A percentile compares a stretch with the other conserved stretches of the same genome.
Evolutionary conservation across 768 basidiomycete species (phyloP).

Genomic region (Boletus coccyginus): DNA sequence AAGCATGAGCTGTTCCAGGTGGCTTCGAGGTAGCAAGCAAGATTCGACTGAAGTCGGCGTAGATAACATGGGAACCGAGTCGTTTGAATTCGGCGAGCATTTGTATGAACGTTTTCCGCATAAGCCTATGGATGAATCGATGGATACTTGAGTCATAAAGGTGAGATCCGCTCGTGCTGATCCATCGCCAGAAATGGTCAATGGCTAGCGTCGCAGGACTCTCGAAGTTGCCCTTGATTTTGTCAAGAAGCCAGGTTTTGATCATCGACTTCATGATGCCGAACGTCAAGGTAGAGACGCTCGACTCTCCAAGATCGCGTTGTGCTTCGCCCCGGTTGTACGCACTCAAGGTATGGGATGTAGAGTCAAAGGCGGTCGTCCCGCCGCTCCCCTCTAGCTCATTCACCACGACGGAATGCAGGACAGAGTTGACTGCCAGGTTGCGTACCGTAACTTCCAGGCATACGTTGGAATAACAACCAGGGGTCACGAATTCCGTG

Average conservation of each 20-base stretch:
- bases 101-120: slow-evolving; percentile 98
- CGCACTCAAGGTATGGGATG: slow-evolving; percentile 86
- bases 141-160: slow-evolving; percentile 94
- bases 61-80: slow-evolving; percentile 88
- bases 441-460: slow-evolving; percentile 88
- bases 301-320: slow-evolving; percentile 83
- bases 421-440: slow-evolving; percentile 88
- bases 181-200: slow-evolving; percentile 98
- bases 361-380: slow-evolving; percentile 89
- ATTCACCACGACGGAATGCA: slow-evolving; percentile 94
- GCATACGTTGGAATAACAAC: slow-evolving; percentile 91
- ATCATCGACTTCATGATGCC: slow-evolving; percentile 82
- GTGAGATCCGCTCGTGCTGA: slow-evolving; percentile 77
- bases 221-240: slow-evolving; percentile 63
- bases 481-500: slow-evolving; percentile 81
- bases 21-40: slow-evolving; percentile 94
- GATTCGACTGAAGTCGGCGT: slow-evolving; percentile 90
- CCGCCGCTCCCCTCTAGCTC: slow-evolving; percentile 97
- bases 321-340: slow-evolving; percentile 63
- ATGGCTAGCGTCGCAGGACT: slow-evolving; percentile 69
- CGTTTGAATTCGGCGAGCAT: slow-evolving; percentile 95
- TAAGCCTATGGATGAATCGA: slow-evolving; percentile 89
- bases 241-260: slow-evolving; percentile 39
- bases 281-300: slow-evolving; percentile 85
- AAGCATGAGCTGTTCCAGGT: slow-evolving; percentile 91